These are phyloP conservation scores for Huntiella moniliformis DNA, from an alignment of 2,329 filamentous ascomycete species.

Conservation along the genomic window DNA sequence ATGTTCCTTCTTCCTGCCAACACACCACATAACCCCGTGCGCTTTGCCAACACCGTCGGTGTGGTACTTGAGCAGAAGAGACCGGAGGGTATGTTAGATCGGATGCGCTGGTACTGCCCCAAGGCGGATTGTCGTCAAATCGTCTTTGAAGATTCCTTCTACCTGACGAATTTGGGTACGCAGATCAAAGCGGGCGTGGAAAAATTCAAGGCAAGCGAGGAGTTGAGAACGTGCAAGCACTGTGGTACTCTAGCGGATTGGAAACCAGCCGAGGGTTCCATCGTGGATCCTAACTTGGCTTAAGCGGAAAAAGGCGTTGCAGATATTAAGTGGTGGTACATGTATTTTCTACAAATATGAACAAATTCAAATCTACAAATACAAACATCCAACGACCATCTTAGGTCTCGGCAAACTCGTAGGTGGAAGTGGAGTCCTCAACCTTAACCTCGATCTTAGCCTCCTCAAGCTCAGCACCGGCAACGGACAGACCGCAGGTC, in stretches of 20 bases:
- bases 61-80: conserved; percentile 78
- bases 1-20: conserved; percentile 88
- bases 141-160: conserved; percentile 73
- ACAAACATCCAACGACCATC: neutral
- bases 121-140: conserved; percentile 37
- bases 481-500: conserved; percentile 61
- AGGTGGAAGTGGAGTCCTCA: conserved; percentile 58
- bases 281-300: conserved; percentile 37
- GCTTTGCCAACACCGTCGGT: conserved; percentile 86
- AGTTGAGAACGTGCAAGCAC: conserved; percentile 52
- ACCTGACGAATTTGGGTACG: conserved; percentile 76
- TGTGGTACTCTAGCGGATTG: conserved; percentile 64
- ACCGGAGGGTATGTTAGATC: conserved; percentile 50
- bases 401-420: conserved; percentile 58
- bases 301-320: neutral
- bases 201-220: conserved; percentile 48
- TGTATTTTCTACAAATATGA: conserved; percentile 2
- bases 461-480: conserved; percentile 68
- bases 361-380: neutral
- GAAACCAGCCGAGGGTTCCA: conserved; percentile 41
- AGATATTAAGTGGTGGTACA: neutral
- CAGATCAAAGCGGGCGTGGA: conserved; percentile 90
- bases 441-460: conserved; percentile 69
- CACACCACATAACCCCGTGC: conserved; percentile 88
- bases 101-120: conserved; percentile 78